Conservation (phyloP, 116 monocot species). For the Trichopus zeylanicus region DNA sequence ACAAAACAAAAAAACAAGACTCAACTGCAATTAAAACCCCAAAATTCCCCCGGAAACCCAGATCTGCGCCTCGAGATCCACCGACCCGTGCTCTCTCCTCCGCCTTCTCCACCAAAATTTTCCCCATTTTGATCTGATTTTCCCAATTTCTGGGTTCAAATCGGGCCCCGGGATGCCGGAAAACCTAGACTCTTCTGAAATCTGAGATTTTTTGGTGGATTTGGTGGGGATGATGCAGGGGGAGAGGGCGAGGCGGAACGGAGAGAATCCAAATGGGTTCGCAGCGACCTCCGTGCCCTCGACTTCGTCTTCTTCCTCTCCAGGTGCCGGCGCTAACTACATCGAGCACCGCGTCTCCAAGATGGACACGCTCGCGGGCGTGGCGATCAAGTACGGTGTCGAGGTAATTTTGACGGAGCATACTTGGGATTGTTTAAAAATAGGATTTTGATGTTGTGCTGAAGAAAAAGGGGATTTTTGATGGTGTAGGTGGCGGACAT, state of each 20-base stretch:
- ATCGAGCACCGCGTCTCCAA: constrained; percentile 76
- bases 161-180: not conserved
- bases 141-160: not conserved
- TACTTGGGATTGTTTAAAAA: not conserved
- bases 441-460: not conserved
- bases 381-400: constrained; percentile 90
- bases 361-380: constrained; percentile 79
- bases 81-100: too few species aligned
- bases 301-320: constrained; percentile 18
- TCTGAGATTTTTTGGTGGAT: not conserved
- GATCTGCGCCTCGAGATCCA: not conserved
- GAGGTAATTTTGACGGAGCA: constrained; percentile 38
- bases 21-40: not conserved
- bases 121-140: not conserved
- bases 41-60: not conserved
- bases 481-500: constrained; percentile 73
- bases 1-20: too few species aligned
- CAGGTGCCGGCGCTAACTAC: constrained; percentile 9
- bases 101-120: too few species aligned
- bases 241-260: not conserved
- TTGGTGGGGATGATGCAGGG: not conserved
- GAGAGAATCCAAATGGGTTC: not conserved
- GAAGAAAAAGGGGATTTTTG: too few species aligned
- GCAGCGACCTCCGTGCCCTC: constrained; percentile 2
- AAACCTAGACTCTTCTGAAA: not conserved